These are phyloP conservation scores for Candida maesae DNA, from an alignment of 805 yeast species.

Conservation along the genomic window DNA sequence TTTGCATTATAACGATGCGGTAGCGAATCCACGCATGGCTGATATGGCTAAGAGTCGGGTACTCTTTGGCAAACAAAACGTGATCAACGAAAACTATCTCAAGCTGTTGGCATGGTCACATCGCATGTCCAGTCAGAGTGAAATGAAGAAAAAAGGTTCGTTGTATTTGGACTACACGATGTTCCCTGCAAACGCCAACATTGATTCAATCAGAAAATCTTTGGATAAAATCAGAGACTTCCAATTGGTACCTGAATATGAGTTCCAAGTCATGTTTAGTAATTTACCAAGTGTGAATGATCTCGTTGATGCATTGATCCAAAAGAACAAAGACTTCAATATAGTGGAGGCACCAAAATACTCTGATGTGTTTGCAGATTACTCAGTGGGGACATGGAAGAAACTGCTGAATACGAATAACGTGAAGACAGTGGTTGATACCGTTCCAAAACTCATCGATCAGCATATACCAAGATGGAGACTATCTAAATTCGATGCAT, in stretches of 20 bases:
- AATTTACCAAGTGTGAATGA: slow-evolving; percentile 6
- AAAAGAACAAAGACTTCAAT: slow-evolving; percentile 11
- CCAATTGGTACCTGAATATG: slow-evolving; percentile 10
- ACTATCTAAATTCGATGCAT: slow-evolving; percentile 5
- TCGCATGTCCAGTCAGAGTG: slow-evolving; percentile 1
- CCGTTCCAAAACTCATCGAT: slow-evolving; percentile 15
- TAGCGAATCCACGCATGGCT: slow-evolving; percentile 10
- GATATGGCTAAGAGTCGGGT: slow-evolving; percentile 7
- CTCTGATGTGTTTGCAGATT: slow-evolving; percentile 17
- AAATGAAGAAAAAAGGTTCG: slow-evolving; percentile 2
- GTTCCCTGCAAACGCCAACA: slow-evolving; percentile 9
- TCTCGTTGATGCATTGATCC: slow-evolving; percentile 10
- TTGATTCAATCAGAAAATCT: not conserved
- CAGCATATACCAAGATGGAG: slow-evolving; percentile 13
- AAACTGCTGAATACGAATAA: slow-evolving; percentile 16
- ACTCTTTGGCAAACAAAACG: slow-evolving; percentile 9
- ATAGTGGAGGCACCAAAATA: slow-evolving; percentile 8
- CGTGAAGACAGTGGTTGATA: slow-evolving; percentile 9
- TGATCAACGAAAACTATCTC: slow-evolving; percentile 20
- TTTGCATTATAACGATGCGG: slow-evolving; percentile 20
- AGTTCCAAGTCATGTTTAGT: slow-evolving; percentile 16
- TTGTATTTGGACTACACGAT: slow-evolving; percentile 17
- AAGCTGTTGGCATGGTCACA: slow-evolving; percentile 20
- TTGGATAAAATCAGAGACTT: slow-evolving; percentile 1
- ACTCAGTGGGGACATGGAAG: slow-evolving; percentile 13